Evolutionary conservation across 108 stramenopile genomes (phyloP).

Genomic region (Fragilariopsis cylindrus): DNA sequence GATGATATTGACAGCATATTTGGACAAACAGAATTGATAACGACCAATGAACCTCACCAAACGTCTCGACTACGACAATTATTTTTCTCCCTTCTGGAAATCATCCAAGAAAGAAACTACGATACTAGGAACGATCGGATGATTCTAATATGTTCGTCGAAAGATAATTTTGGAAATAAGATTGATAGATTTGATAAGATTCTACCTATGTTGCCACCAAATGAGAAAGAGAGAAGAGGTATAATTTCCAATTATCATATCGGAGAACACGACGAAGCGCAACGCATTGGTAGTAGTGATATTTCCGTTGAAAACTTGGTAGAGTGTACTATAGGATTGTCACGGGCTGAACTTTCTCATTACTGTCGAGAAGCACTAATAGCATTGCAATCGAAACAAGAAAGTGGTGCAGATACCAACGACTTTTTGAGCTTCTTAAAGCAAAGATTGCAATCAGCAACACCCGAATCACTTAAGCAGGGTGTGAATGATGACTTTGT

Average conservation of each 20-base stretch:
- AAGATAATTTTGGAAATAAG: constrained; percentile 30
- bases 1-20: constrained; percentile 72
- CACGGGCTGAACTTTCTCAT: constrained; percentile 62
- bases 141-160: constrained; percentile 62
- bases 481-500: constrained; percentile 66
- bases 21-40: constrained; percentile 4
- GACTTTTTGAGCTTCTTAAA: constrained; percentile 45
- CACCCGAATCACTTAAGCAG: constrained; percentile 61
- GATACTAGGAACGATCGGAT: constrained; percentile 20
- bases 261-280: neutral
- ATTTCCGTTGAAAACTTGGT: constrained; percentile 39
- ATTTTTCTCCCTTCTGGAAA: constrained; percentile 36
- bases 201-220: constrained; percentile 43
- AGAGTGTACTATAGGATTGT: constrained; percentile 52
- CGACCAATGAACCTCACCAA: constrained; percentile 9
- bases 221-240: constrained; percentile 44
- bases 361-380: constrained; percentile 57
- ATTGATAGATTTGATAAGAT: constrained; percentile 56
- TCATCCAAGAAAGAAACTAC: constrained; percentile 4
- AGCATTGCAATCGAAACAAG: neutral
- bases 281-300: neutral
- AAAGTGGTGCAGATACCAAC: neutral
- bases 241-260: constrained; percentile 34
- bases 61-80: constrained; percentile 22
- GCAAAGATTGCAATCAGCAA: constrained; percentile 36